Conservation (phyloP, 306 rosid genomes). For the Fragaria nilgerrensis region DNA sequence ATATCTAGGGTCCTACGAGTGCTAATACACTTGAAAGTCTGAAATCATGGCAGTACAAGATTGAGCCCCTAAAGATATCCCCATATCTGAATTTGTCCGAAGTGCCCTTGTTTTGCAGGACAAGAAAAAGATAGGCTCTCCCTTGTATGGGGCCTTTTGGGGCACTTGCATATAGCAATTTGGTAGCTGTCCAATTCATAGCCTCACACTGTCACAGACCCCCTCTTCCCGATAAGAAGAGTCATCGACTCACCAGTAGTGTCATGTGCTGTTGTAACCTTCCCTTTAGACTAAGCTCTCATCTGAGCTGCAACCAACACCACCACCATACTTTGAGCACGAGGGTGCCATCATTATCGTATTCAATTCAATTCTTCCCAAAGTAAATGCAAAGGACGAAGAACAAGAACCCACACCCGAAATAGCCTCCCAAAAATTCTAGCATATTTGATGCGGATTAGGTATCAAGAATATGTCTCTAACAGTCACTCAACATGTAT, state of each 20-base stretch:
- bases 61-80: neutral
- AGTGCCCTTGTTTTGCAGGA: neutral
- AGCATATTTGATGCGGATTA: too few relatives aligned
- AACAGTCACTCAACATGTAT: too few relatives aligned
- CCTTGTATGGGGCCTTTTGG: neutral
- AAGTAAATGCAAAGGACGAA: neutral
- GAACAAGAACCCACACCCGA: neutral
- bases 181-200: conserved; percentile 5
- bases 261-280: neutral
- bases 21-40: too few relatives aligned
- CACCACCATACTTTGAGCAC: conserved; percentile 10
- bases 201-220: neutral
- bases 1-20: neutral
- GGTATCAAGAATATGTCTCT: too few relatives aligned
- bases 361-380: neutral
- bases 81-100: neutral
- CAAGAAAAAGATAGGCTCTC: neutral
- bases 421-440: neutral
- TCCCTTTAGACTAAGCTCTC: neutral
- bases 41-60: neutral
- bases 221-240: neutral
- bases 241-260: neutral
- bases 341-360: conserved; percentile 11
- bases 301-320: neutral
- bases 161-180: neutral